Base-by-base conservation (phyloP, 768 basidiomycete genomes). In the Cystoderma amianthinum region DNA sequence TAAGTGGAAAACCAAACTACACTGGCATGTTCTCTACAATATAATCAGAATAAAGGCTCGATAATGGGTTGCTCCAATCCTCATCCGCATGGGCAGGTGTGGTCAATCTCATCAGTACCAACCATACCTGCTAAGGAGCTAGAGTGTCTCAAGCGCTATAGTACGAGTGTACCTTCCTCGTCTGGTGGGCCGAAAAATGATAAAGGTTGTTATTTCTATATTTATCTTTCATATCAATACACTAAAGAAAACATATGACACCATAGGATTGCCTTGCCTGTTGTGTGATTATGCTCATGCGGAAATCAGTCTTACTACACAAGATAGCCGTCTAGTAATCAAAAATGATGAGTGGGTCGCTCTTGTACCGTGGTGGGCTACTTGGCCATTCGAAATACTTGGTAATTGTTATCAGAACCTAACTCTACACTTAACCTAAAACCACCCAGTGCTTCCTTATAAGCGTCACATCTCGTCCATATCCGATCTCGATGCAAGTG, bases 31-130 rank as follows among this genome's bases (percentile, higher is more conserved):
- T 21, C 28, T n/a, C 43, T 10, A 49, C 21, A 36, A 16, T 32
- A n/a, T 19, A 38, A 20, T n/a, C 50, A 91, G 83, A 93, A 92
- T 60, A 94, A 93, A 63, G 93, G 93, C 2, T 63, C 82, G 2
- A 92, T 91, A 69, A 94, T 94, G 93, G 93, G 93, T 9, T 94
- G 90, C 55, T 90, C 86, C 5, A 95, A 94, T 54, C 89, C 91
- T 18, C 93, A 95, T 57, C 91, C 93, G 0, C 93, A 95, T 58
- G 89, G 91, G 16, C 93, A 96, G 60, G 78, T 82, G 12, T 91
- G 90, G 87, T 85, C 88, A 2, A 60, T 83, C 3, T 86, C 84
- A 2, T 68, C 68, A 12, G 63, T 92, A 5, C 91, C 90, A 1
- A 74, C 78, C 1, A 58, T 85, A 18, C 81, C 87, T 1, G 68